Base-by-base conservation (phyloP, 2,329 filamentous ascomycete genomes). In the Graphilbum ipis-grandicollis region DNA sequence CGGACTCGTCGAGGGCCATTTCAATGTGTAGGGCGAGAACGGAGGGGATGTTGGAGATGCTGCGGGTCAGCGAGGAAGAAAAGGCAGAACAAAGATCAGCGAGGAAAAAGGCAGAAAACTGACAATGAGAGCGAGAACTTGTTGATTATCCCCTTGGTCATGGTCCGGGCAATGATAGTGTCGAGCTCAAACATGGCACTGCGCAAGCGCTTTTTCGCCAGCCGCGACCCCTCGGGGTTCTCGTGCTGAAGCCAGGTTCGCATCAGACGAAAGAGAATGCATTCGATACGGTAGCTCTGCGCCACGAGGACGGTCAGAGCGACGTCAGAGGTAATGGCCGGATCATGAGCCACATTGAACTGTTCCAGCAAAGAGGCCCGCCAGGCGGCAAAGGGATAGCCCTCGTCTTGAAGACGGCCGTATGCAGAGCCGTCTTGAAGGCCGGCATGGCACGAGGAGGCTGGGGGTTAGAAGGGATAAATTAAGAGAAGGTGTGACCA, bases 201-300 rank as follows among this genome's bases (percentile, higher is more conserved):
- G 3, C 30, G 17, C 6, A 37, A 5, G 8, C 31, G 31, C 17
- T 28, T 17, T 14, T 33, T 33, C 5, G 31, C 36, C 23, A 28
- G 13, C 1, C 8, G 22, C n/a, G 29, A 9, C 2, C 31, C 17
- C 8, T 33, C 36, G 2, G n/a, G 23, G 14, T 23, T 12, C 2
- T 12, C 31, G 2, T 2, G 2, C 19, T 29, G 36, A 7, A 17
- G 14, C 8, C 17, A 10, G 4, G n/a, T 4, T 4, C 31, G 36
- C n/a, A 37, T 12, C 31, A 33, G 19, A 4, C 36, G 36, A 15
- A 22, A 37, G 14, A 37, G 10, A 15, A 33, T 33, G 25, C 36
- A 33, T 19, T 37, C 36, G 19, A 37, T 14, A 14, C 36, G 36
- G 25, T 33, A 37, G 36, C 36, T 30, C 17, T 22, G 22, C 5